A percentile compares a stretch with the other conserved stretches of the same genome.
Conservation (phyloP, 2,329 filamentous ascomycete genomes). For the Diaporthe ilicicola region DNA sequence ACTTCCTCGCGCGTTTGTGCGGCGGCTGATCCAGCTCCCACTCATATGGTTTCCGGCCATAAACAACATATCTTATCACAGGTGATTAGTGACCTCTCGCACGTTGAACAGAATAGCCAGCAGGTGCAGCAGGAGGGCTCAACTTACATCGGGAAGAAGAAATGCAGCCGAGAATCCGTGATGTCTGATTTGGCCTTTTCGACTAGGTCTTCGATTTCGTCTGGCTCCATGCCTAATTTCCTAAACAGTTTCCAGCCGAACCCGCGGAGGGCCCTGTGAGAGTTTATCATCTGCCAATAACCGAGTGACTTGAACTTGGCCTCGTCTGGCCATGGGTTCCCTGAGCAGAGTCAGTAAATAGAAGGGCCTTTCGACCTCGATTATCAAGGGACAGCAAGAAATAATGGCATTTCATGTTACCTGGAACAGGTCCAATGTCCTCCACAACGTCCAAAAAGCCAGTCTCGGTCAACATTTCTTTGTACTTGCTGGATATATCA, state of each 20-base stretch:
- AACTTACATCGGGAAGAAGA: constrained; percentile 39
- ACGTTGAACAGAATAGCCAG: background rate
- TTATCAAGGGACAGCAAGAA: background rate
- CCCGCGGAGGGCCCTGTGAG: constrained; percentile 40
- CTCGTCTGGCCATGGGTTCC: constrained; percentile 44
- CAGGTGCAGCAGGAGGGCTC: too few relatives aligned
- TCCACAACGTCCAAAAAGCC: constrained; percentile 44
- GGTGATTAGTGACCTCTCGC: background rate
- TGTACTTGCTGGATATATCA: constrained; percentile 18
- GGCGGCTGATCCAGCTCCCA: constrained; percentile 23
- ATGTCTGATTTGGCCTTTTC: constrained; percentile 36
- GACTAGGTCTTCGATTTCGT: constrained; percentile 39
- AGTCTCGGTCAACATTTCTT: constrained; percentile 31
- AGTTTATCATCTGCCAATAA: constrained; percentile 42
- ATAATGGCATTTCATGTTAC: background rate
- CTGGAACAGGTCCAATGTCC: constrained; percentile 34
- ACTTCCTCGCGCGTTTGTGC: constrained; percentile 8
- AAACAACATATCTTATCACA: constrained; percentile 36
- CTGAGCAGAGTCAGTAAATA: constrained; percentile 33
- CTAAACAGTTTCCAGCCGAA: constrained; percentile 40
- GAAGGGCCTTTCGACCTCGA: background rate
- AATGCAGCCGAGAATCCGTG: constrained; percentile 37
- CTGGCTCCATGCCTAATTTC: constrained; percentile 39
- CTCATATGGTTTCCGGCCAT: constrained; percentile 30
- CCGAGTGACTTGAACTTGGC: constrained; percentile 39